Evolutionary conservation across 306 rosid species (phyloP), one percentile per base, ranked within the genome.

Genomic region (Arachis hypogaea): DNA sequence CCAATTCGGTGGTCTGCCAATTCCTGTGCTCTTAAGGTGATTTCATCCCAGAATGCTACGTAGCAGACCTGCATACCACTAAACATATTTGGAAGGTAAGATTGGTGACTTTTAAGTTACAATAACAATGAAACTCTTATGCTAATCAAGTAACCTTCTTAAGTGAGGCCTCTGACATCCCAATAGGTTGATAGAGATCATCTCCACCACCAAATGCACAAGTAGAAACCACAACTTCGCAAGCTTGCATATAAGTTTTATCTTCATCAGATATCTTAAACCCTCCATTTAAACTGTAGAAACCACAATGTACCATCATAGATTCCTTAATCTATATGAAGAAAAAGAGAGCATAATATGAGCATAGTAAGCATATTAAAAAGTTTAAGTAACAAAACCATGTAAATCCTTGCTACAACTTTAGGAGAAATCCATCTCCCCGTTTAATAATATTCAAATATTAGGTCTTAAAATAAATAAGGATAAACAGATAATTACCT

Each of bases 131-230:
- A 59, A 71, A 71, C 75, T 77, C 83, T 52, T 64, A 49, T 5
- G 43, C 72, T 29, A 75, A 69, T 58, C 56, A 74, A 38, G 57
- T 76, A 77, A 94, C 98, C 97, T 89, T 88, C 68, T 57, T 78
- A 77, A 92, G 83, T 4, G 97, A 88, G 51, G 95, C 85, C 63
- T 77, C 72, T 55, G 95, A 82, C 96, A 91, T 88, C 81, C 99
- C 97, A 66, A 94, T 89, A 2, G 97, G 99, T 73, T 92, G 99
- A 84, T 94, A 93, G 65, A 93, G 97, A 88, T 93, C 98, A 85
- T 93, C 98, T 58, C 97, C 98, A 7, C 98, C 98, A 68, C 99
- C 99, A 87, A 94, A 94, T 63, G 97, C 89, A 86, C 98, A 94
- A 59, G 98, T 91, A 64, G 97, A 94, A 33, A 94, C 93, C 66